Evolutionary conservation across 306 rosid genomes (phyloP), one percentile per base, ranked within the genome.

Genomic region (Cercis canadensis): DNA sequence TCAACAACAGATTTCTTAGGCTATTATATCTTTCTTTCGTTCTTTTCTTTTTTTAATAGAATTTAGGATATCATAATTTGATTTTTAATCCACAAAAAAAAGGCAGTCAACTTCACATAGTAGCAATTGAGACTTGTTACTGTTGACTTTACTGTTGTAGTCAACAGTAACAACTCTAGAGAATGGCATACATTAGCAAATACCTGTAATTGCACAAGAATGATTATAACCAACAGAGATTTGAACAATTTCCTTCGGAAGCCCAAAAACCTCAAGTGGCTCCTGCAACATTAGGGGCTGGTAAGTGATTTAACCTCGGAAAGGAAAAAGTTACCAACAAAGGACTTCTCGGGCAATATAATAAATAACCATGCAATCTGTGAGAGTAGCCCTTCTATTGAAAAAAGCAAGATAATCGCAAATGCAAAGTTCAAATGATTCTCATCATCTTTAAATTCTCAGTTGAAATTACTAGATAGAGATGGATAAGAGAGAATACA

Each of bases 161-260:
- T 58, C 7, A 11, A 68, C 31, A 51, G 32, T 11, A 57, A 15
- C 13, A 62, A 21, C 12, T 36, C 66, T n/a, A 29, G 16, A 16
- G 36, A 10, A 7, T n/a, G 45, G 43, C 36, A 49, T 18, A 39
- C 59, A 44, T 37, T 54, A 69, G 59, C 15, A 56, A 85, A 79
- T 15, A 93, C 98, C 98, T 76, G 98, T 87, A 73, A 93, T 64
- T 17, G 92, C 97, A 79, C 92, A 75, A 16, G 98, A 93, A 69
- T 93, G 98, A 78, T 78, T 81, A 76, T 93, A 93, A 72, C 98
- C 98, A 63, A 97, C 90, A 65, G 92, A 81, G 57, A 93, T 85
- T 19, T 81, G 87, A 62, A 87, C 78, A 74, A 89, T 73, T 77
- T 85, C 86, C 78, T 84, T 88, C 79, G 80, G 80, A 72, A 84